These are phyloP conservation scores for Brassica juncea DNA, from an alignment of 345 rosid genomes.

Conservation along the genomic window DNA sequence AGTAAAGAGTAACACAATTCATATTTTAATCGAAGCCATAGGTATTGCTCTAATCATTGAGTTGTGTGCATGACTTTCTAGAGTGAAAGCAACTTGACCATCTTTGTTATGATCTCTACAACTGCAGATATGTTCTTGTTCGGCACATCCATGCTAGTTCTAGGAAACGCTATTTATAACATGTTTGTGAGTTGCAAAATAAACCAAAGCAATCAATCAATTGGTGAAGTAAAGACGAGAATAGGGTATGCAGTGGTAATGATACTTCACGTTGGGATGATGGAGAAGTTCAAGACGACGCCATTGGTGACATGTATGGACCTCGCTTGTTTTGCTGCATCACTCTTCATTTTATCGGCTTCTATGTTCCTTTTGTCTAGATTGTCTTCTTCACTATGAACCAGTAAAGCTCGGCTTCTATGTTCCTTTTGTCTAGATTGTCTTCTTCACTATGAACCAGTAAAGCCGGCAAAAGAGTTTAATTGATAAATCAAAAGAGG, in stretches of 20 bases:
- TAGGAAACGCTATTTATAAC: conserved; percentile 60
- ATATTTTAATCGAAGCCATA: conserved; percentile 60
- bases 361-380: conserved; percentile 58
- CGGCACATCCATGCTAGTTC: conserved; percentile 63
- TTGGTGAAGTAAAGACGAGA: conserved; percentile 63
- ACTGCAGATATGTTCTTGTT: conserved; percentile 67
- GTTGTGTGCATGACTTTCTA: neutral
- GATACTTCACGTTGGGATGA: conserved; percentile 71
- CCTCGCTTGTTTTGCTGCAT: conserved; percentile 71
- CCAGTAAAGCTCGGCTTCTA: conserved; percentile 7
- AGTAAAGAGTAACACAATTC: conserved; percentile 49
- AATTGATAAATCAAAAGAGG: neutral
- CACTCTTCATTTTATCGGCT: conserved; percentile 59
- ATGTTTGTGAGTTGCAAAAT: conserved; percentile 61
- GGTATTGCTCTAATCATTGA: conserved; percentile 40
- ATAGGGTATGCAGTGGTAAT: conserved; percentile 69
- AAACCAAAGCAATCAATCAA: conserved; percentile 59
- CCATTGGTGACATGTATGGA: conserved; percentile 57
- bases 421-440: conserved; percentile 63
- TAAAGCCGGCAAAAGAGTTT: neutral
- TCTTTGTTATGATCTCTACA: neutral
- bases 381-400: conserved; percentile 37
- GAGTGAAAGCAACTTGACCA: neutral
- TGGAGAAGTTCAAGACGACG: conserved; percentile 61
- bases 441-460: conserved; percentile 9